Base-by-base conservation (phyloP, 2,329 filamentous ascomycete genomes). In the Apiospora saccharicola region DNA sequence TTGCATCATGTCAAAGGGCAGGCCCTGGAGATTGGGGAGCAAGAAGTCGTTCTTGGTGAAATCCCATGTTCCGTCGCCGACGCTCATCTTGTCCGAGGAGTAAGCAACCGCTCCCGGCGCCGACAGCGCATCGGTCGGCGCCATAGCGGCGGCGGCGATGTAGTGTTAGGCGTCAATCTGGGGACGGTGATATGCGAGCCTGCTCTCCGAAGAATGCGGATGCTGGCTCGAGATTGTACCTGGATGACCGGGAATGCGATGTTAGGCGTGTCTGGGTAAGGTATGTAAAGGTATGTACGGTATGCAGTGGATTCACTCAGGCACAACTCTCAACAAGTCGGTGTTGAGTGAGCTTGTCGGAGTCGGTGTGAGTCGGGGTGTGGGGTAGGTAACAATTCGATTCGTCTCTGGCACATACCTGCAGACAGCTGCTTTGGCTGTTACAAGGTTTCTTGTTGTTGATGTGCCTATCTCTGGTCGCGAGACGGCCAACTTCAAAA, bases 11-110 rank as follows among this genome's bases (percentile, higher is more conserved):
- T 92, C 92, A 80, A 94, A 94, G 80, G 95, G 94, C 75, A 94
- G 83, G 12, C 93, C 93, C 77, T 91, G 86, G 67, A 96, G 84
- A 78, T 95, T 95, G 47, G 94, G 94, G 70, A 96, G 84, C 71
- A 96, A 84, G 80, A 96, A 96, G 24, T 89, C 91, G 79, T 95
- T 94, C 80, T 92, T 92, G 73, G 88, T 86, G 72, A 92, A 92
- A 78, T 95, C 92, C 93, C 94, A 96, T 46, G 94, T 96, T 30
- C 94, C 94, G 80, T 96, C 94, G 74, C 93, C 93, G 22, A 96
- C 93, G 71, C 86, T 87, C 87, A 95, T 86, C n/a, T 91, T 93
- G 78, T 91, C 87, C 70, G 92, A 94, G 77, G 88, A 87, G 83
- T 96, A 96, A 75, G 87, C 90, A 80, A 90, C 92, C 82, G 90